Conservation (phyloP, 1,139 yeast species). For the Geotrichum cucujoidarum region DNA sequence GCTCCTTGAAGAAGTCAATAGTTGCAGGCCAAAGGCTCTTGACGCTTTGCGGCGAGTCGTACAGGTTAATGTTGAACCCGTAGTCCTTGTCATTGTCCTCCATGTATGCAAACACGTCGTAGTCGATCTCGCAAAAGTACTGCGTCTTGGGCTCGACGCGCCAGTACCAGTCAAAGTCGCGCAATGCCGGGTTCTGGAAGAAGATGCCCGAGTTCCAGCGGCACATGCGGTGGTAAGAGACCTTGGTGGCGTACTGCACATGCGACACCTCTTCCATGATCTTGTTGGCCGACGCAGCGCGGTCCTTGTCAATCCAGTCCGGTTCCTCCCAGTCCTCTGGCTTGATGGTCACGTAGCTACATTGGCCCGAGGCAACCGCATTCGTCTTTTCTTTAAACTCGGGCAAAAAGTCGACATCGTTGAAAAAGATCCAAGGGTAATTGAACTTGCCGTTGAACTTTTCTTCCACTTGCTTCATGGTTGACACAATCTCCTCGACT, state of each 20-base stretch:
- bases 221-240: constrained; percentile 78
- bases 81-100: constrained; percentile 57
- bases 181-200: constrained; percentile 57
- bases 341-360: constrained; percentile 53
- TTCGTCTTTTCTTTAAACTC: constrained; percentile 43
- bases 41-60: constrained; percentile 63
- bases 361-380: constrained; percentile 46
- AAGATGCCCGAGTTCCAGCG: constrained; percentile 64
- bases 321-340: constrained; percentile 64
- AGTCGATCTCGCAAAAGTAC: constrained; percentile 62
- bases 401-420: constrained; percentile 61
- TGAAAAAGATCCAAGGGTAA: constrained; percentile 77
- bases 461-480: constrained; percentile 57
- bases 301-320: constrained; percentile 43
- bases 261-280: constrained; percentile 42
- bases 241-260: constrained; percentile 58
- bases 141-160: constrained; percentile 72
- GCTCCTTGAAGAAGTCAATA: constrained; percentile 48
- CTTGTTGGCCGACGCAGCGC: constrained; percentile 41
- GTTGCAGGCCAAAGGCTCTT: constrained; percentile 67
- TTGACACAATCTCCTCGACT: constrained; percentile 42
- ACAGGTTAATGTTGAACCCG: constrained; percentile 64
- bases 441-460: constrained; percentile 63
- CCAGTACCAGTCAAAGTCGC: constrained; percentile 63
- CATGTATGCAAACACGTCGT: constrained; percentile 75